phyloP scores from a whole-genome alignment of 768 basidiomycete species.

The Austroboletus eburneus region DNA sequence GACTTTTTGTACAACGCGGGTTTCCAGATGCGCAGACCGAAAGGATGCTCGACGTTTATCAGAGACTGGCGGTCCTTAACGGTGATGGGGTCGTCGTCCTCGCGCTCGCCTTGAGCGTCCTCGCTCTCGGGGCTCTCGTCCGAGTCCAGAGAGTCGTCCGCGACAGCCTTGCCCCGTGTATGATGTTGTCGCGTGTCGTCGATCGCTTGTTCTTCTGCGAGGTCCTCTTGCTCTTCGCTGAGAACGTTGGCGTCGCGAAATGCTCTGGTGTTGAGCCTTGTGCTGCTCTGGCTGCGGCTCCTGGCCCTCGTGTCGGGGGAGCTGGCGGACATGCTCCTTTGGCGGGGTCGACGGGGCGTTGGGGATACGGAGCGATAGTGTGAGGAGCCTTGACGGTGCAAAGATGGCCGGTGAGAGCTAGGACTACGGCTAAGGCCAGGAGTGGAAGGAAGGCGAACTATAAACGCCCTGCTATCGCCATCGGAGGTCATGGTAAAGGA shows the following conservation, averaged over 20 bases:
- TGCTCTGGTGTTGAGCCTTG: slow-evolving; percentile 43
- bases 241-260: slow-evolving; percentile 41
- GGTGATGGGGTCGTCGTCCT: slow-evolving; percentile 84
- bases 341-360: slow-evolving; percentile 39
- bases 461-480: no score
- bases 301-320: slow-evolving; percentile 48
- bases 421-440: slow-evolving; percentile 38
- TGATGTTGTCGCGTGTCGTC: slow-evolving; percentile 24
- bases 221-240: slow-evolving; percentile 54
- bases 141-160: slow-evolving; percentile 37
- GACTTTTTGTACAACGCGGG: slow-evolving; percentile 98
- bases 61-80: slow-evolving; percentile 94
- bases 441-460: slow-evolving; percentile 37
- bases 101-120: slow-evolving; percentile 17
- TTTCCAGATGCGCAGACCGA: slow-evolving; percentile 99
- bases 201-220: slow-evolving; percentile 29
- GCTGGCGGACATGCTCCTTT: slow-evolving; percentile 49
- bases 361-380: slow-evolving; percentile 46
- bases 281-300: slow-evolving; percentile 62
- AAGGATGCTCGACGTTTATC: slow-evolving; percentile 98
- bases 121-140: slow-evolving; percentile 39
- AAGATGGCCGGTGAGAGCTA: slow-evolving; percentile 51
- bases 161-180: slow-evolving; percentile 40
- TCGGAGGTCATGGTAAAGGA: no score
- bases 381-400: slow-evolving; percentile 63